Conservation (phyloP, 441 rosid species). For the Bocquillonia castaneifolia region DNA sequence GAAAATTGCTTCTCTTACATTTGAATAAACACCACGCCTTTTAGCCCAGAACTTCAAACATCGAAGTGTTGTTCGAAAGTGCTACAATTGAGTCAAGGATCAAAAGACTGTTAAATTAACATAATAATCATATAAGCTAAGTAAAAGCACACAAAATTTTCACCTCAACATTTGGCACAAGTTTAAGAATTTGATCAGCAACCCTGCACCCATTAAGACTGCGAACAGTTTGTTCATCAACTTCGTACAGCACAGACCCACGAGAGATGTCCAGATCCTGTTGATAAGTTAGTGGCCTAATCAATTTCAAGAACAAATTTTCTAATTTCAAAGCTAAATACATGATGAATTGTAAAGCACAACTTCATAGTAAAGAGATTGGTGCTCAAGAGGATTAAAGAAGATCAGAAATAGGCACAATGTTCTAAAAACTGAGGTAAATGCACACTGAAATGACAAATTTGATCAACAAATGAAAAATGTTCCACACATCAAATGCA, state of each 20-base stretch:
- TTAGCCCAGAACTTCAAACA: slow-evolving; percentile 93
- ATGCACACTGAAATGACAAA: not conserved
- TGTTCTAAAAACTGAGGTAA: not conserved
- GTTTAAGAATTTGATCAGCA: slow-evolving; percentile 93
- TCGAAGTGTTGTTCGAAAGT: slow-evolving; percentile 71
- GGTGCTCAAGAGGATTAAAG: not conserved
- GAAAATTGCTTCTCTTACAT: slow-evolving; percentile 34
- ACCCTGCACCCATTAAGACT: slow-evolving; percentile 98
- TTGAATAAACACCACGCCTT: slow-evolving; percentile 82
- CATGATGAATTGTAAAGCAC: not conserved
- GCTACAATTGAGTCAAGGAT: slow-evolving; percentile 33
- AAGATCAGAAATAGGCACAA: not conserved
- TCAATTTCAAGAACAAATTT: slow-evolving; percentile 16
- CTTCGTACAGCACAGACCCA: slow-evolving; percentile 55
- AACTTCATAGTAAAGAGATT: not conserved
- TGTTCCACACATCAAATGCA: not conserved
- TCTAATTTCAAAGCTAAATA: not conserved
- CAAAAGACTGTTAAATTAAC: slow-evolving; percentile 14
- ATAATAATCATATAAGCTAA: slow-evolving; percentile 6
- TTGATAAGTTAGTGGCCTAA: slow-evolving; percentile 15
- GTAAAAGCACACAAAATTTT: slow-evolving; percentile 8
- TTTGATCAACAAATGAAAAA: not conserved
- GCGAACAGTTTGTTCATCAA: slow-evolving; percentile 89
- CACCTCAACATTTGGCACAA: slow-evolving; percentile 85
- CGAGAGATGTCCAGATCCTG: slow-evolving; percentile 86